Base-by-base conservation (phyloP, 129 eudicot species). In the Artemisia tridentata region DNA sequence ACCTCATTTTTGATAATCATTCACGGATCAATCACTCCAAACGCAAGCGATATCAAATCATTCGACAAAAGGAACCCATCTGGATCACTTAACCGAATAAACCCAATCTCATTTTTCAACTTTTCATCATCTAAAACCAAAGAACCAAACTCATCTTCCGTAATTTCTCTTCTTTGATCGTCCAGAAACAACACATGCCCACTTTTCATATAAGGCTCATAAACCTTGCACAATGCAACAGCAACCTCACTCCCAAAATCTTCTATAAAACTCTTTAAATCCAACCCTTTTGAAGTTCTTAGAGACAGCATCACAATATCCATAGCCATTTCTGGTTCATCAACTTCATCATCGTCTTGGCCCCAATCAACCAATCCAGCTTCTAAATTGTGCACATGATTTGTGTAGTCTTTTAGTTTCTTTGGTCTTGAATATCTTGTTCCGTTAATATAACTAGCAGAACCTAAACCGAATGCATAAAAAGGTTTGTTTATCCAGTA, bases 1-100 rank as follows among this genome's bases (percentile, higher is more conserved):
- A n/a, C 11, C 56, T 63, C 52, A 63, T 8, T 10, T 78, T 63
- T 10, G 55, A 76, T 11, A 11, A 19, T 9, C 43, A 5, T 43
- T 91, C 72, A 86, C 45, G 91, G 87, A 66, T 84, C 78, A 69
- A 89, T 78, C 72, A 75, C 92, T 54, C 80, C 86, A 68, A 92
- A 89, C 31, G 92, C 98, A 74, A 87, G 90, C 16, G 98, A 85
- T 81, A 92, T 92, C 76, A 92, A 66, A 63, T 92, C 96, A 50
- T 87, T 92, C 2, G 96, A 92, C 48, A 92, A 82, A 53, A 92
- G 74, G 69, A 92, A 89, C 69, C 98, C 98, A 58, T 93, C 96
- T 5, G 98, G 98, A 71, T 93, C 98, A 79, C 95, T 89, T 11
- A 92, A 84, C 69, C 98, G 83, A 34, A 92, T 73, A 75, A 80